Evolutionary conservation across 2,329 filamentous ascomycete genomes (phyloP), one percentile per base, ranked within the genome.

Genomic region (Phaeosphaeriaceae sp.): DNA sequence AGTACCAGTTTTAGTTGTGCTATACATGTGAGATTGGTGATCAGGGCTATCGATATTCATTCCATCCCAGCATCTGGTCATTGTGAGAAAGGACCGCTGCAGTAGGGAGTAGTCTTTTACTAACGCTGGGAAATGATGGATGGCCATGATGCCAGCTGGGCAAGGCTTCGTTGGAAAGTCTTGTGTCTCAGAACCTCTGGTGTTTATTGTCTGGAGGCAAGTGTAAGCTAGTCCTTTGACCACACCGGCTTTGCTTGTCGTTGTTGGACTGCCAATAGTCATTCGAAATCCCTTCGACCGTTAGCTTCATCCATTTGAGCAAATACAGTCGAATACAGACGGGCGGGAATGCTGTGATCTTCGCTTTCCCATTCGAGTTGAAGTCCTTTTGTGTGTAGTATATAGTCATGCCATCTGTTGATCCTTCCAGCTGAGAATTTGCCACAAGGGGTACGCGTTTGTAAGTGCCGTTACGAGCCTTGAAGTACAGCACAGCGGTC

Each of bases 51-150:
- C 86, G 41, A 83, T 81, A 44, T 81, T 73, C 50, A 77, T 74
- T 40, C 88, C 88, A 76, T 91, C 84, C 82, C 89, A 90, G 82
- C 88, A 48, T 48, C 46, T 48, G 91, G 46, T 31, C n/a, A 19
- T 48, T 48, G 46, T 48, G 22, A 48, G 41, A 44, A 40, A 36
- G n/a, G 13, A 21, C 21, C n/a, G 48, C 49, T 42, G 24, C 25
- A 48, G 9, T 27, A 48, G 27, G 22, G 46, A 27, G 21, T 5
- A 48, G 25, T 27, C 46, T 48, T 48, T 17, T 17, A 48, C 46
- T 48, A 48, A 58, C 7, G 87, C 89, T 2, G 88, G 89, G 78
- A 91, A 89, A 79, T 89, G 88, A 33, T 90, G 78, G 63, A 90
- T 87, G 55, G 84, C 82, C 47, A 88, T 86, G 49, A 90, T 76